Percentiles rank a stretch among this genome's conserved stretches.
These are phyloP conservation scores for Lasiosphaeris hirsuta DNA, from an alignment of 495 filamentous ascomycete species.

Conservation along the genomic window DNA sequence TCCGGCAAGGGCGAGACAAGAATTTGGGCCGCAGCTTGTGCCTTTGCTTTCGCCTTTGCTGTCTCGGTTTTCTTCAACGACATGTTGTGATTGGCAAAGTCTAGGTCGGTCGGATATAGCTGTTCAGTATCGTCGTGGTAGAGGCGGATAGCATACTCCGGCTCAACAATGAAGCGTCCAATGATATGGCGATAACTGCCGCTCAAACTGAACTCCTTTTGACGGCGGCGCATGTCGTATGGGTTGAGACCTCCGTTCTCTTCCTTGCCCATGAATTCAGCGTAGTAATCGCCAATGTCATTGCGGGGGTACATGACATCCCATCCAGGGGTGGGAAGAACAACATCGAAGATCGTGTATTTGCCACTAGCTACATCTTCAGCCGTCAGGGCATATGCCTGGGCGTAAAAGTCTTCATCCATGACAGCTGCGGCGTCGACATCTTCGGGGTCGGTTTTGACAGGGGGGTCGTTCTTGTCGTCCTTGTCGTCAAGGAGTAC, in stretches of 20 bases:
- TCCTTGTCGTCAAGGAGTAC: slow-evolving; percentile 55
- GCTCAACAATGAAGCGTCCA: slow-evolving; percentile 54
- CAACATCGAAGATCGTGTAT: slow-evolving; percentile 82
- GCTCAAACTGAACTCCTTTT: slow-evolving; percentile 83
- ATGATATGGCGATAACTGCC: slow-evolving; percentile 85
- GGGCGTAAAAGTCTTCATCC: slow-evolving; percentile 61
- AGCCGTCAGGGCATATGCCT: slow-evolving; percentile 69
- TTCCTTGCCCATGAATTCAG: slow-evolving; percentile 73
- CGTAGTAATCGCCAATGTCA: slow-evolving; percentile 75
- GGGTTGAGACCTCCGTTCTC: slow-evolving; percentile 77
- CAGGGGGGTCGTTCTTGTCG: slow-evolving; percentile 7
- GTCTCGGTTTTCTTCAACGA: slow-evolving; percentile 10
- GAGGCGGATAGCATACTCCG: slow-evolving; percentile 61
- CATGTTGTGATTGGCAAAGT: slow-evolving; percentile 34
- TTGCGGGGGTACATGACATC: slow-evolving; percentile 85
- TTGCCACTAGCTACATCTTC: slow-evolving; percentile 76
- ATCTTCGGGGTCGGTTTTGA: slow-evolving; percentile 45
- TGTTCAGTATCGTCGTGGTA: slow-evolving; percentile 75
- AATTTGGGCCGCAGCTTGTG: neutral
- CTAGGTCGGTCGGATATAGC: slow-evolving; percentile 74
- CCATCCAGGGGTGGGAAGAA: slow-evolving; percentile 91
- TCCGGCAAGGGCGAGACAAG: neutral
- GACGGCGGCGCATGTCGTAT: slow-evolving; percentile 77
- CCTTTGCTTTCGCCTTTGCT: slow-evolving; percentile 6
- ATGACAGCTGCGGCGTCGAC: slow-evolving; percentile 45